Base-by-base conservation (phyloP, 106 monocot genomes). In the Narthecium ossifragum region DNA sequence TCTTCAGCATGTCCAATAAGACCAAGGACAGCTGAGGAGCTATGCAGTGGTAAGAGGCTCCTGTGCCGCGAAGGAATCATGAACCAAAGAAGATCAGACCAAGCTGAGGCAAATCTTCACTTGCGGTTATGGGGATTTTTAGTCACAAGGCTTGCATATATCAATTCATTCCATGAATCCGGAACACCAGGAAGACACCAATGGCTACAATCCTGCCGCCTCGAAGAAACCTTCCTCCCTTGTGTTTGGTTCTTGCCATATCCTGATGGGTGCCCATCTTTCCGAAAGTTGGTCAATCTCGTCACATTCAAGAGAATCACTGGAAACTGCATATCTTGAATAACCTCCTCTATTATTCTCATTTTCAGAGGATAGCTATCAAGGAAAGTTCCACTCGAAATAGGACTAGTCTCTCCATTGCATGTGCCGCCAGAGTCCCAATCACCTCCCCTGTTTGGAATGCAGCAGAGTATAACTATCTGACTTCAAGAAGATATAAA, bases 151-250 rank as follows among this genome's bases (percentile, higher is more conserved):
- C 66, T 62, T 2, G 90, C 83, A 57, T 96, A 96, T 26, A 96
- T 78, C 43, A 96, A 55, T 70, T 96, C 90, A 60, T 90, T 96
- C 94, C 94, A 96, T n/a, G 90, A 55, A 74, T 96, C 94, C 12
- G 94, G 94, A 21, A 96, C 73, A 15, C 94, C 94, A 65, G 94
- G 90, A 32, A 96, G 80, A 28, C 94, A 96, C 90, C 90, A 96
- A 53, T 96, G 94, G 59, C 90, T 96, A 78, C 94, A 96, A 53
- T 96, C 94, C 73, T 96, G 86, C 69, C 54, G 61, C 59, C 73
- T 80, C 24, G 28, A 68, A 1, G 89, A 86, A 20, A 76, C 75
- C 53, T 63, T 78, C 59, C 34, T 36, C 3, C 61, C 80, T 22
- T 29, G 15, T 4, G 15, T 50, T 63, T 25, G 28, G 2, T 46